Evolutionary conservation across 2,329 filamentous ascomycete genomes (phyloP), one percentile per base, ranked within the genome.

Genomic region (Fusarium dlaminii): DNA sequence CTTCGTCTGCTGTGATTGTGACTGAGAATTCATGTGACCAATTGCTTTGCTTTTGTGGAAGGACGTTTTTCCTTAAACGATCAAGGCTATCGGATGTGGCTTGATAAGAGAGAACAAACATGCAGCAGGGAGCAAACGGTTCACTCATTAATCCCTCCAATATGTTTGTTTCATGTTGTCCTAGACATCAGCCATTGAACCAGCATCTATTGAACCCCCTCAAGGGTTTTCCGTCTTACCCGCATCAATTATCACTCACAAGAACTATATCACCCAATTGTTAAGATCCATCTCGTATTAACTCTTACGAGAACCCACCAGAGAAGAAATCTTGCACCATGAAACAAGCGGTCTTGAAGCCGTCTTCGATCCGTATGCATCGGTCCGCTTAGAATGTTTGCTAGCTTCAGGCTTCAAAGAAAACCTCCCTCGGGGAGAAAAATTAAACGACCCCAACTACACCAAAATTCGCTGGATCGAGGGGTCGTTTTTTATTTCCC

Each of bases 331-430:
- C 61, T 42, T 48, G n/a, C 57, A 51, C 39, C 32, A 54, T 55
- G 57, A 74, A 74, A 63, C 63, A 20, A 73, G 72, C 61, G 43
- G 68, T 49, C 61, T 61, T 69, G 48, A 36, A 52, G 48, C 57
- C 42, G 65, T 49, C 61, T 61, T 69, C 30, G 14, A 57, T 51
- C 66, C 49, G 45, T 58, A 64, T 52, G 62, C 63, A 40, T 72
- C 67, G 70, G 70, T 62, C 73, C 72, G 72, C 43, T 14, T 54
- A 37, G n/a, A 17, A 22, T 30, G n/a, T 37, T 49, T 61, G 36
- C 63, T 75, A 75, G 72, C 68, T 74, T 68, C 71, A 66, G 62
- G 52, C 67, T 72, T 72, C 55, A 69, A 70, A 30, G 49, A 57
- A 45, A 68, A 40, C 57, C 51, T 49, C 52, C n/a, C n/a, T n/a